Percentiles rank a stretch among this genome's conserved stretches.
These are phyloP conservation scores for Coffea humblotiana DNA, from an alignment of 305 asterid genomes.

Conservation along the genomic window DNA sequence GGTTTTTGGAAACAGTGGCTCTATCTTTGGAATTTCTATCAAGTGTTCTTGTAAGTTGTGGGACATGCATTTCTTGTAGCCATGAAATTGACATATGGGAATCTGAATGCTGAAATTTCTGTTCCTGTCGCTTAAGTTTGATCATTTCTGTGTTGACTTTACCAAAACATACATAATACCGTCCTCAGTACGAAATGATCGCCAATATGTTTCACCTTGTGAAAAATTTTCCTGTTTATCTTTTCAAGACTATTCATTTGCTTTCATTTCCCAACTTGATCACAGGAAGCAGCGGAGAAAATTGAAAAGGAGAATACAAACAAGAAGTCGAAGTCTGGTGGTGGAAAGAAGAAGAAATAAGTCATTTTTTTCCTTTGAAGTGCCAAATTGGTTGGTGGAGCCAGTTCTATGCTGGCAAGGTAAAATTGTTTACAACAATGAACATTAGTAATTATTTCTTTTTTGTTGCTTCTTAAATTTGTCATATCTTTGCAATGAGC, in stretches of 20 bases:
- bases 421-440: neutral
- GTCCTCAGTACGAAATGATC: neutral
- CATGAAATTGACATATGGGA: neutral
- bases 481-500: neutral
- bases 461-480: neutral
- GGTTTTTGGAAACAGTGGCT: neutral
- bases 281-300: conserved; percentile 62
- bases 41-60: neutral
- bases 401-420: conserved; percentile 10
- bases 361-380: neutral
- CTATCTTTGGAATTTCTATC: neutral
- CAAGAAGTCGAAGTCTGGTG: conserved; percentile 64
- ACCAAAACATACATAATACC: neutral
- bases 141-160: neutral
- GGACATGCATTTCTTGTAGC: neutral
- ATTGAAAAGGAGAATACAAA: conserved; percentile 55
- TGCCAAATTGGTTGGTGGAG: neutral
- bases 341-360: conserved; percentile 67
- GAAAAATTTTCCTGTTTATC: neutral
- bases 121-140: neutral
- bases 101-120: neutral
- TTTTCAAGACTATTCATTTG: neutral
- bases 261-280: conserved; percentile 17
- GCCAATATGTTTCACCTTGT: neutral
- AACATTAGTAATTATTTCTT: neutral